Evolutionary conservation across 768 basidiomycete species (phyloP), one percentile per base, ranked within the genome.

Genomic region (Hericium erinaceus): DNA sequence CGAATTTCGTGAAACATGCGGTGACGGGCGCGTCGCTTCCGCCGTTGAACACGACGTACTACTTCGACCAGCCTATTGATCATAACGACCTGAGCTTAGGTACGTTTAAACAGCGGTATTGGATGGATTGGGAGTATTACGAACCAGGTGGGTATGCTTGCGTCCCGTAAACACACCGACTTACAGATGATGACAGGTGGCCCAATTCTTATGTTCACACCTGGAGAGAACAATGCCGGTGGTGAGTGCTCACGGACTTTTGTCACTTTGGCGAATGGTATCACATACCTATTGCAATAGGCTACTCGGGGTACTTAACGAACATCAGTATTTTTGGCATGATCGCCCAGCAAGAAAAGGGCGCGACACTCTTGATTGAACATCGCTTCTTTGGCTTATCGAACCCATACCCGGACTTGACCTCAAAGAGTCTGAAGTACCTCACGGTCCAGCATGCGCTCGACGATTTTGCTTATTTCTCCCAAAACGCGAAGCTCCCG

Each of bases 101-200:
- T n/a, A 89, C 85, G n/a, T 90, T 90, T 70, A 74, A 81, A 65
- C 87, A 89, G 69, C 78, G 87, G 39, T 89, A 77, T 69, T 89
- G 85, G 85, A 75, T 80, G 58, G 80, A 80, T 33, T 85, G 74
- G 68, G 82, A 88, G 67, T 85, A 75, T 62, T 88, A 88, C 61
- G 73, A 83, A 67, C 24, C 56, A 12, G 70, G 70, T 72, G 39
- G n/a, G 13, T 26, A 12, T 50, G 18, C 11, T 22, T 22, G 48
- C 13, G 3, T 18, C 24, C 12, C 49, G 15, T 44, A 18, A 15
- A 26, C 13, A 22, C 33, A 13, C 26, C 26, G 10, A 20, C 20
- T 16, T 9, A 39, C n/a, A 16, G 41, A 11, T 16, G 48, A 4
- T 52, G 39, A 48, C 55, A 60, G 65, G 70, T 73, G 84, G 85